Evolutionary conservation across 108 stramenopile genomes (phyloP), one percentile per base, ranked within the genome.

Genomic region (Parietichytrium sp.): DNA sequence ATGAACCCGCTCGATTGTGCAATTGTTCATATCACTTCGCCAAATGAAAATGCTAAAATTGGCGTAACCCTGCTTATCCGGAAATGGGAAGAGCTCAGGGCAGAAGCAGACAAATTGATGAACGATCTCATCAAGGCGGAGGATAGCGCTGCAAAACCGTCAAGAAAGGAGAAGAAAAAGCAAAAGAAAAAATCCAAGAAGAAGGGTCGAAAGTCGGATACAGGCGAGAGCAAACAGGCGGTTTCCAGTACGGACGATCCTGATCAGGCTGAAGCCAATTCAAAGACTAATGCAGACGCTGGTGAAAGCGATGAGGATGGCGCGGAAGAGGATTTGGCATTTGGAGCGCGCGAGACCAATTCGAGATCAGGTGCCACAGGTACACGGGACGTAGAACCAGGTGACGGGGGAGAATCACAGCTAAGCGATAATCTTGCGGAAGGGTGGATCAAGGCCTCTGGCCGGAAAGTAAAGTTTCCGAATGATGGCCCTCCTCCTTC

Each of bases 391-490:
- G 38, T 38, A 10, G 61, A 72, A 25, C 10, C 36, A 36, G 13
- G 0, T 42, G 33, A 16, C 38, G 61, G 33, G 6, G 61, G 6
- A 6, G 38, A 47, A 72, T 1, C 18, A 18, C n/a, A 13, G 6
- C 38, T 15, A 33, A 25, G 23, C 42, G 61, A 72, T 27, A 42
- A 25, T 25, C n/a, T n/a, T n/a, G n/a, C n/a, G n/a, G 20, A 3
- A 45, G 61, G 20, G 33, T 72, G 61, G 61, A 38, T 72, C 61
- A 13, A 23, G 8, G 61, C 61, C 10, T 42, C 36, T 16, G 61
- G 61, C 61, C 38, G 61, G 6, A 72, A 72, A 25, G 61, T 72
- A 25, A 72, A 72, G 20, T 72, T 72, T 27, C 6, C 61, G 10
- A 23, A 72, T 6, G 38, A 47, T 45, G n/a, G n/a, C n/a, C n/a